Evolutionary conservation across 2,329 filamentous ascomycete species (phyloP), one percentile per base, ranked within the genome.

Genomic region (Moelleriella libera): DNA sequence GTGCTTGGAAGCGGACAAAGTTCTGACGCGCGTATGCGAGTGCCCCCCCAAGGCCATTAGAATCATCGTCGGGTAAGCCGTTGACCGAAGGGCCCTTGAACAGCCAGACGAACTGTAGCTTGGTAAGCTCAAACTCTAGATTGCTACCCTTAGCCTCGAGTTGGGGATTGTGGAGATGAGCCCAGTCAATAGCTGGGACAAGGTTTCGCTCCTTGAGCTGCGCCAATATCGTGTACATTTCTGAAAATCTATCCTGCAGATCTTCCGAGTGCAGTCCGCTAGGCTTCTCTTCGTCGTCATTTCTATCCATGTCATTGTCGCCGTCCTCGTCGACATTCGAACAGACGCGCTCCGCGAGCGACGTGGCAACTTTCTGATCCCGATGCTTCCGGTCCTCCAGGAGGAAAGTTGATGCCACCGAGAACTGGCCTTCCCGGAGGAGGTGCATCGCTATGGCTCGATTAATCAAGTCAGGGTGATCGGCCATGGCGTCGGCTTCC

Each of bases 361-460:
- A 44, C 47, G 51, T 28, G 46, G 49, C 21, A 47, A 52, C 46
- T 45, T 57, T 46, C 37, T 49, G 47, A 41, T 51, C 50, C 21
- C 50, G 58, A n/a, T 66, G 60, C 42, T 69, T 63, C 49, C 69
- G 65, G 12, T 70, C 78, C 69, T 97, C 92, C 11, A 75, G 69
- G 45, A 95, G 78, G 56, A 98, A 96, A 1, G 82, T 88, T 12
- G 82, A 80, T 10, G 90, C 90, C 2, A 95, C 89, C 28, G 74
- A 75, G 63, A 98, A 98, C 60, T 95, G 85, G 45, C 92, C 92
- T 67, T 97, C 90, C 41, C 92, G 85, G 40, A 98, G 75, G 28
- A 98, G 76, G 60, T 98, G 92, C 88, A 97, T 96, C 8, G 86
- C 86, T 56, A 98, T 94, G 6, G 92, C 90, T 48, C 89, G 80